These are phyloP conservation scores for Cupressus sempervirens DNA, from an alignment of 75 land plant species.

Conservation along the genomic window DNA sequence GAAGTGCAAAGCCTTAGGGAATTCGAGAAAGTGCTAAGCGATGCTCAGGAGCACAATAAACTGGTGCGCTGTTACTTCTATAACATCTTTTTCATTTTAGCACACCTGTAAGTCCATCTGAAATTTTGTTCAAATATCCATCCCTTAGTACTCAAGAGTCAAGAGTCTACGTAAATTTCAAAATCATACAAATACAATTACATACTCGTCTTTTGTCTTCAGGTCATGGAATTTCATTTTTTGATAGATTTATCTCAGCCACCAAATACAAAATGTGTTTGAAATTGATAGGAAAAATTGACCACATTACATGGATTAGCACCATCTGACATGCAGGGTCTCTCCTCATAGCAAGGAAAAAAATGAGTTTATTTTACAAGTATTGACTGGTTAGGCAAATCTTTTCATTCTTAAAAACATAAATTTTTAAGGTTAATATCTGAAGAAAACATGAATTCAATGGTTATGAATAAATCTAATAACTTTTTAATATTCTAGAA, in stretches of 20 bases:
- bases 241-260: neutral
- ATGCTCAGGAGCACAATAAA: slow-evolving; percentile 13
- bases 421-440: neutral
- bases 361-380: neutral
- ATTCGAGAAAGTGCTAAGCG: slow-evolving; percentile 20
- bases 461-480: neutral
- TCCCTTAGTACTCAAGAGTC: neutral
- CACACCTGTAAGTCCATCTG: neutral
- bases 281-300: neutral
- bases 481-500: too few species aligned
- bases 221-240: neutral
- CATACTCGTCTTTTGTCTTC: neutral
- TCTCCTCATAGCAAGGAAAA: too few species aligned
- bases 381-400: neutral
- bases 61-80: slow-evolving; percentile 15
- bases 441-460: neutral
- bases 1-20: slow-evolving; percentile 19
- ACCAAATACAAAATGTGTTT: neutral
- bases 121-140: neutral
- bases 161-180: neutral
- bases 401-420: neutral
- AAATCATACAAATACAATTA: neutral
- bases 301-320: neutral
- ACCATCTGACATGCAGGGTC: neutral
- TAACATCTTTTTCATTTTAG: neutral